Evolutionary conservation across 352 stramenopile species (phyloP).

Genomic region (Peronospora destructor): DNA sequence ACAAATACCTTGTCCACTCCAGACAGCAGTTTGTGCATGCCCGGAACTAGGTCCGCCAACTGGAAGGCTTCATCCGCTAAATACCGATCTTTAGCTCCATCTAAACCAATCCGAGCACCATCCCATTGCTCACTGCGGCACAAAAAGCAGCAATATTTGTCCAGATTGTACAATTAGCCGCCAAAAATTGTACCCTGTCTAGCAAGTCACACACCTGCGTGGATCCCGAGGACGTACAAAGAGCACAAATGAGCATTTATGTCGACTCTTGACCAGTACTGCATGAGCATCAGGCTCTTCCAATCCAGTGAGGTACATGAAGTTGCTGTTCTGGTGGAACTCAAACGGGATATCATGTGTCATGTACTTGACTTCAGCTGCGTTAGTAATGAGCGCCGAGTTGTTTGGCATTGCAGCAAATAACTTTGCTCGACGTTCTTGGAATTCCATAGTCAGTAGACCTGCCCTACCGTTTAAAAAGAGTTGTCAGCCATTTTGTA

Average conservation of each 20-base stretch:
- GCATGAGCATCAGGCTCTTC: slow-evolving; percentile 73
- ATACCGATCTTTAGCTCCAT: slow-evolving; percentile 53
- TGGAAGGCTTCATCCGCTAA: slow-evolving; percentile 61
- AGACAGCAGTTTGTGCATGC: slow-evolving; percentile 49
- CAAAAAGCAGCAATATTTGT: slow-evolving; percentile 3
- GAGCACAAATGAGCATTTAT: slow-evolving; percentile 60
- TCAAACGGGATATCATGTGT: slow-evolving; percentile 86
- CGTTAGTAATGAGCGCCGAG: slow-evolving; percentile 66
- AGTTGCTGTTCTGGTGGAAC: slow-evolving; percentile 82
- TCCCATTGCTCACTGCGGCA: slow-evolving; percentile 69
- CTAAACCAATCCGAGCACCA: slow-evolving; percentile 54
- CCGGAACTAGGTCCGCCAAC: slow-evolving; percentile 46
- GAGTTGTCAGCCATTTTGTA: background rate
- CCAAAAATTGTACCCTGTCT: too few species aligned
- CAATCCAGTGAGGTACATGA: slow-evolving; percentile 77
- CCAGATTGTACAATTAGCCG: background rate
- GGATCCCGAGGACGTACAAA: slow-evolving; percentile 71
- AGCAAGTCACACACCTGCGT: slow-evolving; percentile 34
- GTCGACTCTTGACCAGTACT: slow-evolving; percentile 62
- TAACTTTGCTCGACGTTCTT: slow-evolving; percentile 48
- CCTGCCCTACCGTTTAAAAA: slow-evolving; percentile 20
- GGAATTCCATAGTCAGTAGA: slow-evolving; percentile 55
- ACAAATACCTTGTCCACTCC: slow-evolving; percentile 64
- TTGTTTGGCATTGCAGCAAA: slow-evolving; percentile 61
- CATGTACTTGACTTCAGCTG: slow-evolving; percentile 74